Conservation (phyloP, 768 basidiomycete species). For the Mycena epipterygia region DNA sequence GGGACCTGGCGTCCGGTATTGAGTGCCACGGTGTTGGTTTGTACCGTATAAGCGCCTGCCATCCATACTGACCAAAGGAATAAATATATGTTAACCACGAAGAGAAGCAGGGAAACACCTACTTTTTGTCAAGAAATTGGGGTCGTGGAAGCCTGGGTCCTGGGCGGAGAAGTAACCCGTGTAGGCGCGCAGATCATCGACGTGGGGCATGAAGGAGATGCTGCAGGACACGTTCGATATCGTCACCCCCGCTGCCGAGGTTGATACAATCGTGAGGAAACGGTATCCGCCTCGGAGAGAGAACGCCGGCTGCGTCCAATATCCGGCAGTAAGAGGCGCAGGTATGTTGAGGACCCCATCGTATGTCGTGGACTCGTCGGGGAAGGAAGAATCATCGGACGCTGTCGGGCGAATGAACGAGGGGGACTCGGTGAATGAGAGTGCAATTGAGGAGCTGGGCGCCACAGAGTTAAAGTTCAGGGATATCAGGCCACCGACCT, state of each 20-base stretch:
- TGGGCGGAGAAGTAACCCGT: slow-evolving; percentile 65
- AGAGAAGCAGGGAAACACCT: not conserved
- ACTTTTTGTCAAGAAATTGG: slow-evolving; percentile 66
- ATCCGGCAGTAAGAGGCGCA: slow-evolving; percentile 52
- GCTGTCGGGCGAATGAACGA: slow-evolving; percentile 64
- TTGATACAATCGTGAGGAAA: slow-evolving; percentile 63
- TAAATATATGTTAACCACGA: not conserved
- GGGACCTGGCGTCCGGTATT: slow-evolving; percentile 66
- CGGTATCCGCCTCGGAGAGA: slow-evolving; percentile 67
- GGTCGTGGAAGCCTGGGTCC: slow-evolving; percentile 60
- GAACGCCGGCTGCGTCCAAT: slow-evolving; percentile 63
- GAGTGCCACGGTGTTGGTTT: slow-evolving; percentile 66
- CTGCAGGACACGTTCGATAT: slow-evolving; percentile 65
- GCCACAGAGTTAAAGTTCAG: slow-evolving; percentile 55
- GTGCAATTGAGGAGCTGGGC: slow-evolving; percentile 53
- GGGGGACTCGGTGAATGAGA: slow-evolving; percentile 73
- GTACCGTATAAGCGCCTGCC: slow-evolving; percentile 72
- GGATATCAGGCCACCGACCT: slow-evolving; percentile 70
- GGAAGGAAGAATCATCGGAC: slow-evolving; percentile 68
- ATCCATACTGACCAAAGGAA: slow-evolving; percentile 62
- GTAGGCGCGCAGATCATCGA: slow-evolving; percentile 62
- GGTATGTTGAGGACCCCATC: slow-evolving; percentile 58
- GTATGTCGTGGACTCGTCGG: slow-evolving; percentile 57
- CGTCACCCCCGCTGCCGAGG: slow-evolving; percentile 47
- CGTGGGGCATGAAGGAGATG: slow-evolving; percentile 69